phyloP scores from a whole-genome alignment of 305 asterid species.

The Coffea humblotiana region DNA sequence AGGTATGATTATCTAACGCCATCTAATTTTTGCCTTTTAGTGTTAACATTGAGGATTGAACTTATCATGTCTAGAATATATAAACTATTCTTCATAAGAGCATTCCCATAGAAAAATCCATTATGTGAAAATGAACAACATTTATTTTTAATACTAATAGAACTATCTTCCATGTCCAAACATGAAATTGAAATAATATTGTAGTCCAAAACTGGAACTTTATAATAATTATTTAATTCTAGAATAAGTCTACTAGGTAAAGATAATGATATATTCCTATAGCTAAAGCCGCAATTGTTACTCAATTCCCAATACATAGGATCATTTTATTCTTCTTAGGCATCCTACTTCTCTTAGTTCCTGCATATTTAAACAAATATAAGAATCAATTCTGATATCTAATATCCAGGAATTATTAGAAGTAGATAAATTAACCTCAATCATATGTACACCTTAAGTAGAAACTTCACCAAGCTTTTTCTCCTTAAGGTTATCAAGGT shows the following conservation, averaged over 20 bases:
- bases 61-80: background rate
- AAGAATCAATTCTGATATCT: background rate
- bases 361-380: slow-evolving; percentile 6
- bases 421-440: too few relatives aligned
- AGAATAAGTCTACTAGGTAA: background rate
- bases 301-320: background rate
- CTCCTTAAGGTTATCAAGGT: background rate
- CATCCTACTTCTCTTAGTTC: background rate
- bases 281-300: background rate
- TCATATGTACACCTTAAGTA: too few relatives aligned
- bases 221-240: background rate
- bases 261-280: background rate
- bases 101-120: background rate
- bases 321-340: background rate
- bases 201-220: background rate
- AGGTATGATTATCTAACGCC: background rate
- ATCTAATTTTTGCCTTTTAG: background rate
- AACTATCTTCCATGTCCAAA: background rate
- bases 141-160: background rate
- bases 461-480: background rate
- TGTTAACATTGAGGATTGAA: too few relatives aligned
- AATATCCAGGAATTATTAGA: too few relatives aligned
- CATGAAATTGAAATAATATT: background rate
- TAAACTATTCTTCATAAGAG: background rate
- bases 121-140: background rate